Base-by-base conservation (phyloP, 1,284 basidiomycete genomes). In the Chalciporus sp. region DNA sequence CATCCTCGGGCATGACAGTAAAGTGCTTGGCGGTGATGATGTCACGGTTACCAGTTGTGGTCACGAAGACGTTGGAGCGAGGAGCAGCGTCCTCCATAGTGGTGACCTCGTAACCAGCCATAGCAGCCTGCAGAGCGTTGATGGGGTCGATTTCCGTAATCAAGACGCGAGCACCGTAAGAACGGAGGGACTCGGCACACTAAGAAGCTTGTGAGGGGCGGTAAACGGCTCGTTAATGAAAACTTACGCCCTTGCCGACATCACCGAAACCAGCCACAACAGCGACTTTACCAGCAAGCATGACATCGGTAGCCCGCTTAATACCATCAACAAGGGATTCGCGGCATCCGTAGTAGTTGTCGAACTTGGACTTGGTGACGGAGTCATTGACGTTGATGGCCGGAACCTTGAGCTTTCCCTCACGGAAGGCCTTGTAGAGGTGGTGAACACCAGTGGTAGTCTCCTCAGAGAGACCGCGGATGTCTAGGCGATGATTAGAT, bases 381-480 rank as follows among this genome's bases (percentile, higher is more conserved):
- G 96, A 98, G 80, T 98, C 95, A 76, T 97, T 97, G 74, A 99
- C 97, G 76, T 99, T 99, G 85, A 99, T 99, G 66, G 97, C 97
- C 62, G 97, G 94, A 63, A 98, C 82, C 84, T 96, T 98, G 72
- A 99, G 86, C 72, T 85, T 94, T 67, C 95, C 95, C 53, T 97
- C 94, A 68, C 93, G 88, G 89, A 95, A 91, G 64, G 91, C 86
- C 80, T 94, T 95, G 92, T 99, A 99, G 46, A 99, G 83, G 80
- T 98, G 95, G 81, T 99, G 97, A 51, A 99, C 96, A 84, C 97
- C 97, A 59, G 96, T 99, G 63, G 96, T 99, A 62, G 96, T 99
- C 83, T 99, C 96, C 82, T 99, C 96, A 50, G 96, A 99, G 60
- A 99, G 78, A 80, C 96, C 97, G 54, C 85, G 85, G 78, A 96